These are phyloP conservation scores for Coemansia aciculifera DNA, from an alignment of 192 early-diverging fungal genomes.

Conservation along the genomic window DNA sequence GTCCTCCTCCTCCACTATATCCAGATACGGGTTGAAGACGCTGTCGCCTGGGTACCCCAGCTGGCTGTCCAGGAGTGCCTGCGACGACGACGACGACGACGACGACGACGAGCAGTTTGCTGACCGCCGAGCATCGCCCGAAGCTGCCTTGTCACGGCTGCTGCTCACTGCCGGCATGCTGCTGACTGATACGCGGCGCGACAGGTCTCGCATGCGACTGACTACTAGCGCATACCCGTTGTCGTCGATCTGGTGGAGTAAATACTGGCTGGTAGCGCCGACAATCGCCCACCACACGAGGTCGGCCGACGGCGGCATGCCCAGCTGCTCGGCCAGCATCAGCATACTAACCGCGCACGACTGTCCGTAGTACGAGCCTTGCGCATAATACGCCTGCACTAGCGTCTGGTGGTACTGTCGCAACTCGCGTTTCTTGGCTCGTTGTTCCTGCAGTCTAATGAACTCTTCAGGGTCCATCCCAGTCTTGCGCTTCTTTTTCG, in stretches of 20 bases:
- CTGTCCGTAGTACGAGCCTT: slow-evolving; percentile 74
- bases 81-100: slow-evolving; percentile 23
- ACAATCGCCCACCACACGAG: slow-evolving; percentile 86
- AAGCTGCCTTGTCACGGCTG: background rate
- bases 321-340: slow-evolving; percentile 72
- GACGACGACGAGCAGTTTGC: background rate
- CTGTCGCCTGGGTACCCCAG: background rate
- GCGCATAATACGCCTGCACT: slow-evolving; percentile 80
- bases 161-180: background rate
- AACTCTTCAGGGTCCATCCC: slow-evolving; percentile 53
- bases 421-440: slow-evolving; percentile 31
- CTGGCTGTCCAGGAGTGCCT: slow-evolving; percentile 33
- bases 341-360: slow-evolving; percentile 73
- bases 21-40: slow-evolving; percentile 29
- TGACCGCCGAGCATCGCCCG: background rate
- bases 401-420: slow-evolving; percentile 45
- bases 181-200: slow-evolving; percentile 58
- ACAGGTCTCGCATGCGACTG: slow-evolving; percentile 67
- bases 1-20: slow-evolving; percentile 26
- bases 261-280: slow-evolving; percentile 76
- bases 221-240: slow-evolving; percentile 67
- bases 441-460: slow-evolving; percentile 44
- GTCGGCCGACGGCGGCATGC: slow-evolving; percentile 63
- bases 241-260: slow-evolving; percentile 70
- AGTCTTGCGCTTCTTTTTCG: slow-evolving; percentile 13